Evolutionary conservation across 768 basidiomycete species (phyloP).

Genomic region (Boletellus ananas): DNA sequence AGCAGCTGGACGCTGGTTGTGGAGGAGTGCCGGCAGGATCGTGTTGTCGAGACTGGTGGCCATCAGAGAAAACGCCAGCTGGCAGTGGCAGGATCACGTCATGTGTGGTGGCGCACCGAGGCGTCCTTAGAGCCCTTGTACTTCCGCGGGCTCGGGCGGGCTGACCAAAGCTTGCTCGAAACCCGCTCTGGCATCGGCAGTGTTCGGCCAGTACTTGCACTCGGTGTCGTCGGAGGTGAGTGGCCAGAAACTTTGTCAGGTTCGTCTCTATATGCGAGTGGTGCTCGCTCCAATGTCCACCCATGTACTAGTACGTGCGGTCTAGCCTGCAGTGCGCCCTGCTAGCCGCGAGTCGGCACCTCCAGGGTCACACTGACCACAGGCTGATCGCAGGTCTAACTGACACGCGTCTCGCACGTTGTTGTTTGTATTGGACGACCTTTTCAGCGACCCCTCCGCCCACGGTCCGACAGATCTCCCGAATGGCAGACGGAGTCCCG

Average conservation of each 20-base stretch:
- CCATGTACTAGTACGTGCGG: too few relatives aligned
- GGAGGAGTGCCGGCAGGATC: background rate
- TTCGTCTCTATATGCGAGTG: too few relatives aligned
- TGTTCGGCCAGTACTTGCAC: too few relatives aligned
- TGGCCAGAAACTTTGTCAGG: too few relatives aligned
- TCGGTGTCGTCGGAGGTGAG: too few relatives aligned
- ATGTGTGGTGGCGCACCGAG: background rate
- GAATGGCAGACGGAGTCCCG: background rate
- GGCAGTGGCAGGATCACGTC: background rate
- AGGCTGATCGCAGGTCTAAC: background rate
- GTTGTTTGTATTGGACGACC: background rate
- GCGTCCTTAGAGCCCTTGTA: background rate
- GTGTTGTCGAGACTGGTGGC: too few relatives aligned
- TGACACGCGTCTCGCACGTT: conserved; percentile 10
- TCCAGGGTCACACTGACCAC: background rate
- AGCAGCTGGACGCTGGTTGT: background rate
- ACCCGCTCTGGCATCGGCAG: too few relatives aligned
- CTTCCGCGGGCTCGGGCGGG: background rate
- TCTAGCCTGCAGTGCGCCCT: background rate
- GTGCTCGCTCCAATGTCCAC: too few relatives aligned
- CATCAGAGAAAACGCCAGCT: background rate
- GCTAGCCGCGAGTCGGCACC: background rate
- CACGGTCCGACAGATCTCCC: background rate
- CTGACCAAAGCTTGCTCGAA: background rate
- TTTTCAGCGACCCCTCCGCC: background rate